Evolutionary conservation across 2,329 filamentous ascomycete species (phyloP).

Genomic region (Monosporascus sp.): DNA sequence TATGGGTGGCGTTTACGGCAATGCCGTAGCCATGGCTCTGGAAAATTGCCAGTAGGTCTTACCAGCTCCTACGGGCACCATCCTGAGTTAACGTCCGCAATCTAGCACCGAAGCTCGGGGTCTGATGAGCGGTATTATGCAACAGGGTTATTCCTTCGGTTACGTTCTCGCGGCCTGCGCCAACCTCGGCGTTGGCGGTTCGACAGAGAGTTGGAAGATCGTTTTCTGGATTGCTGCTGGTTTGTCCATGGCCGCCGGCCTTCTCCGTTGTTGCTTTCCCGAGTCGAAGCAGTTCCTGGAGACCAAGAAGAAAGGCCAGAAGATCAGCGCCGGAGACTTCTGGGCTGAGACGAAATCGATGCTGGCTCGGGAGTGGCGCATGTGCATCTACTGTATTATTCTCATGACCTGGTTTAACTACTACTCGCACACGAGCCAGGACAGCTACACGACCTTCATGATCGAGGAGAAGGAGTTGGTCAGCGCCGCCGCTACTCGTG

Average conservation of each 20-base stretch:
- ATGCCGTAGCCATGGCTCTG: constrained; percentile 71
- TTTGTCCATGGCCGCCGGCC: constrained; percentile 62
- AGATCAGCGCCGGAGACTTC: constrained; percentile 48
- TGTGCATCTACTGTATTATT: constrained; percentile 71
- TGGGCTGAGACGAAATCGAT: constrained; percentile 65
- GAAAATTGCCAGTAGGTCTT: constrained; percentile 61
- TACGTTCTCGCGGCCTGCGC: constrained; percentile 74
- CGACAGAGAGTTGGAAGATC: constrained; percentile 62
- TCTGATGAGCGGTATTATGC: constrained; percentile 75
- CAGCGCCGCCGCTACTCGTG: constrained; percentile 61
- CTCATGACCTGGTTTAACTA: constrained; percentile 74
- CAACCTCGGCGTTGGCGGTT: constrained; percentile 67
- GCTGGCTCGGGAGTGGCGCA: constrained; percentile 66
- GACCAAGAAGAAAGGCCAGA: constrained; percentile 56
- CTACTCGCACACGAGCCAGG: constrained; percentile 75
- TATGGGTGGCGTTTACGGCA: constrained; percentile 78
- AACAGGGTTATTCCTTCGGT: constrained; percentile 76
- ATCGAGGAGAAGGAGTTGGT: constrained; percentile 63
- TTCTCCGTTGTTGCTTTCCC: constrained; percentile 63
- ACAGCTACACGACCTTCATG: constrained; percentile 80
- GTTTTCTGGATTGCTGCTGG: constrained; percentile 70
- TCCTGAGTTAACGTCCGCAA: not conserved
- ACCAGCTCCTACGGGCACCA: not conserved
- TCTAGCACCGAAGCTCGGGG: constrained; percentile 60
- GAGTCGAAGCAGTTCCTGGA: constrained; percentile 73